Evolutionary conservation across 495 filamentous ascomycete genomes (phyloP), one percentile per base, ranked within the genome.

Genomic region (Tuber aestivum): DNA sequence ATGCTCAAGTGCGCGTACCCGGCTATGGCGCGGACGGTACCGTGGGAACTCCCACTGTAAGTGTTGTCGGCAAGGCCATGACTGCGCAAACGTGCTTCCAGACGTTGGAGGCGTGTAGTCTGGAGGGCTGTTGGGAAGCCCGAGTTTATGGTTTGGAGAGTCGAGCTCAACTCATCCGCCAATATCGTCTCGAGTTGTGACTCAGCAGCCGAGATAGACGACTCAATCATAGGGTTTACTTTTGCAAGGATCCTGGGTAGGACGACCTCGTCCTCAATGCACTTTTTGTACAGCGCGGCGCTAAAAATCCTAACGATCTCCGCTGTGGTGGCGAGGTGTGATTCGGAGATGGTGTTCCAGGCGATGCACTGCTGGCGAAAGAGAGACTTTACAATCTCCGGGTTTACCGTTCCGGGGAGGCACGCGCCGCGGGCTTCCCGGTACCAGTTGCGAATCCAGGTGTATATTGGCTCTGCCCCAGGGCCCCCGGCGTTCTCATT

Each of bases 341-440:
- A 71, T 12, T 23, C 48, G 1, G 84, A 82, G 38, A 86, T 82
- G 1, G 75, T 37, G 27, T 81, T 71, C 85, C 85, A 86, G 32
- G 76, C 78, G 38, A 21, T 44, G 0, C 83, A 82, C 65, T 86
- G 85, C 40, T 83, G 70, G 9, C 84, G 82, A 72, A 85, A 85
- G 27, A 85, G 71, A 32, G 75, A 82, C 70, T 84, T 77, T 1
- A 87, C 77, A 7, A 85, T 73, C 0, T 76, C 71, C 5, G 85
- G 79, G 70, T 86, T 83, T 35, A 86, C 81, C 8, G 83, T 85
- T 0, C 85, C 85, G 32, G 82, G 81, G 8, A 86, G 78, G 72
- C 85, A 83, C 21, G 80, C 80, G 14, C 85, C 85, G 16, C 84
- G 80, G 1, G 84, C 83, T 23, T 83, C 75, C 23, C 73, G 74